Conservation (phyloP, 2,329 filamentous ascomycete species). For the Cladorrhinum sp. region DNA sequence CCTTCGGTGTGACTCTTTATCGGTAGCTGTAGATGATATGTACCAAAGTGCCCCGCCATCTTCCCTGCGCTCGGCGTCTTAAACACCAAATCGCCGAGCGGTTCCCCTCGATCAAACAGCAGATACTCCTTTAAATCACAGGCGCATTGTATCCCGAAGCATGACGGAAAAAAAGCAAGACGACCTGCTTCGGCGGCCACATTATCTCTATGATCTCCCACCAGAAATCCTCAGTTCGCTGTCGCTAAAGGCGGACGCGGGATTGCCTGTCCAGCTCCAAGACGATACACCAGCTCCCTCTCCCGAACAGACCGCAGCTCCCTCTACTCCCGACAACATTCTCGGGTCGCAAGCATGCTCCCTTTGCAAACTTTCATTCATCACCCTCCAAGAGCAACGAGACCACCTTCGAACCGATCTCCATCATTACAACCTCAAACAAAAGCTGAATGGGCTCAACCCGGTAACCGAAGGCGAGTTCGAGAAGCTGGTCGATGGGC, state of each 20-base stretch:
- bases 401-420: constrained; percentile 85
- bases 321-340: constrained; percentile 30
- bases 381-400: constrained; percentile 74
- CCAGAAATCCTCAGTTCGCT: constrained; percentile 68
- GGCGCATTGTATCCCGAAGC: neutral
- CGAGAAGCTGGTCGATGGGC: constrained; percentile 75
- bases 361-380: constrained; percentile 71
- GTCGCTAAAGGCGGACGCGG: constrained; percentile 50
- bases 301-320: constrained; percentile 26
- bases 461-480: constrained; percentile 80
- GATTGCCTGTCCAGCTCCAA: constrained; percentile 35
- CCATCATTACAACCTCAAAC: constrained; percentile 92
- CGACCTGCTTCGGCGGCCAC: constrained; percentile 48
- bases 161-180: constrained; percentile 37
- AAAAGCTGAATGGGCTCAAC: constrained; percentile 71
- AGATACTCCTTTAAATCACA: neutral
- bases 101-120: neutral
- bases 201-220: constrained; percentile 75
- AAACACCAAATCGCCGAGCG: neutral
- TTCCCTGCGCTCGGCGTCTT: neutral
- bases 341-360: constrained; percentile 73
- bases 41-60: constrained; percentile 12
- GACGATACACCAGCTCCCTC: constrained; percentile 27
- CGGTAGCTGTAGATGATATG: constrained; percentile 7
- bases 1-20: constrained; percentile 20